Evolutionary conservation across 2,329 filamentous ascomycete species (phyloP), one percentile per base, ranked within the genome.

Genomic region (Ophiocordyceps camponoti-saundersi): DNA sequence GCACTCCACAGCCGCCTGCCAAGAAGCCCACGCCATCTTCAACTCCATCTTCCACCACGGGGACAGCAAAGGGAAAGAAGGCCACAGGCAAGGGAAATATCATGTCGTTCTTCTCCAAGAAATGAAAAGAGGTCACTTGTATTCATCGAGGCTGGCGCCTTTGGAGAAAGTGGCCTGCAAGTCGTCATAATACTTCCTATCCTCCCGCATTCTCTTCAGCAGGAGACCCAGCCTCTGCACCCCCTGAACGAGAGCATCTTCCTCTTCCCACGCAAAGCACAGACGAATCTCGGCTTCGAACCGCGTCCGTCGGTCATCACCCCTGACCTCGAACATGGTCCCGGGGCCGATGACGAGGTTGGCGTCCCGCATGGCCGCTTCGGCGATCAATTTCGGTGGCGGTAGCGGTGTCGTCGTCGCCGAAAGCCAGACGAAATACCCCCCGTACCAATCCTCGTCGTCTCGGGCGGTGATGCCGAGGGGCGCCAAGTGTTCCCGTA

Each of bases 81-180:
- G 56, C 66, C 20, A 65, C 65, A 1, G 65, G 68, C 1, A 85
- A 86, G 58, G 63, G 88, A 3, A 94, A 72, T 59, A 94, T 95
- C 58, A 94, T 89, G 82, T 87, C 82, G 1, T 95, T 95, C 65
- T 95, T 95, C 62, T 73, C 75, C 41, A 95, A 93, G 69, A 92
- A 88, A 57, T 84, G 54, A 51, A 21, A 12, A 23, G 22, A 20
- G 2, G 5, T 54, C 50, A 61, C 53, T 59, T 60, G 46, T 52
- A 53, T 40, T 51, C 46, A 49, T 55, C 51, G 34, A 58, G 48
- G 11, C 53, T 50, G 42, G 52, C 50, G 39, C 44, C 48, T 13
- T 57, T 48, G 15, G 45, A 44, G 8, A 44, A 44, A n/a, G 41
- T 50, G 34, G 46, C 48, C 20, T 39, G 45, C 16, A 53, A 30